phyloP scores from a whole-genome alignment of 768 basidiomycete genomes.

The Termitomyces sp. region DNA sequence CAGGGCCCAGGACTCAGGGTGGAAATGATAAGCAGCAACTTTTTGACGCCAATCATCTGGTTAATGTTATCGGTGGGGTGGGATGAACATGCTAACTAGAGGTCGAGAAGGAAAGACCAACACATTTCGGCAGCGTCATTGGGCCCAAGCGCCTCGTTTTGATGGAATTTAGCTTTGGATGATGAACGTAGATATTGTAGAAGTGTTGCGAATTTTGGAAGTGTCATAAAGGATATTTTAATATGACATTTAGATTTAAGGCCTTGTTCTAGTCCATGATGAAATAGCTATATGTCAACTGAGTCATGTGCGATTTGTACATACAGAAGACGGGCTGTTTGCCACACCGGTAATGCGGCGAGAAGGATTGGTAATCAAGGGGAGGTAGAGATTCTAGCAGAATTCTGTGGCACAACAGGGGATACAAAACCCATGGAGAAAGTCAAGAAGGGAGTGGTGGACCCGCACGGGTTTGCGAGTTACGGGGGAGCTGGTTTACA shows the following conservation, averaged over 20 bases:
- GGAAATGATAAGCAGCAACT: background rate
- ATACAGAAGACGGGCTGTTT: background rate
- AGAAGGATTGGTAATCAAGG: slow-evolving; percentile 5
- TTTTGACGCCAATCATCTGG: background rate
- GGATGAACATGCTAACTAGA: background rate
- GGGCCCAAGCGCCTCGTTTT: slow-evolving; percentile 4
- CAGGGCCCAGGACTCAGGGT: background rate
- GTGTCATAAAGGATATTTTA: background rate
- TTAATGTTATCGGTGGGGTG: background rate
- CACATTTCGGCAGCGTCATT: background rate
- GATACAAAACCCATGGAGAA: slow-evolving; percentile 8
- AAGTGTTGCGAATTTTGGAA: background rate
- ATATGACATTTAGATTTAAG: background rate
- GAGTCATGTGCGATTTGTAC: slow-evolving; percentile 10
- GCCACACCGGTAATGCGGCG: background rate
- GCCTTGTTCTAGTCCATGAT: background rate
- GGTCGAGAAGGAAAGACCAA: background rate
- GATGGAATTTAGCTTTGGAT: slow-evolving; percentile 3
- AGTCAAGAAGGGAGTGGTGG: slow-evolving; percentile 1
- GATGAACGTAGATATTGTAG: slow-evolving; percentile 2
- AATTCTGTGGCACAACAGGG: slow-evolving; percentile 3
- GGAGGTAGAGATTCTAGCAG: background rate
- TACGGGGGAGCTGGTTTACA: background rate
- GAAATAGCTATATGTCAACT: background rate
- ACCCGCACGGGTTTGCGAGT: background rate